Base-by-base conservation (phyloP, 768 basidiomycete species). In the Asterophora parasitica region DNA sequence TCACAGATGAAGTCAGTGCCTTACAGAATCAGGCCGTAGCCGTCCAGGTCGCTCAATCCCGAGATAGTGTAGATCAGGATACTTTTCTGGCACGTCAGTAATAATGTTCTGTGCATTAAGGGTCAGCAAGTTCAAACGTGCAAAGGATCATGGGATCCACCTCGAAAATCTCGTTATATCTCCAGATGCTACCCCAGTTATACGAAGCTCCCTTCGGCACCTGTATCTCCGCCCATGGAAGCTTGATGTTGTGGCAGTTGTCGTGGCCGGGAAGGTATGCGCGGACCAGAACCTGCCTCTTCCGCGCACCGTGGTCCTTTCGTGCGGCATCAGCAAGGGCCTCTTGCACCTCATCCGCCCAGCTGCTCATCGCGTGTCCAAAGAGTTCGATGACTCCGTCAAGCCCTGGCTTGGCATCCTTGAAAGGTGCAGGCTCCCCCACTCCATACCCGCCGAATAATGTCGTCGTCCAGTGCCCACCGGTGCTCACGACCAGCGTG, bases 211-310 rank as follows among this genome's bases (percentile, higher is more conserved):
- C 70, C 32, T 53, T 49, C 48, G 69, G 75, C 2, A 74, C 73
- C 50, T 66, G 53, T 15, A 79, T 68, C 50, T 68, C 65, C 30
- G 47, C 58, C 74, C 73, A 77, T n/a, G 81, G 79, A 50, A 68
- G 48, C 16, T 63, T 61, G 43, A 60, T 53, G n/a, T 70, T 53
- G 52, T 80, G 82, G 51, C 84, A 85, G 46, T 81, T 71, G 49
- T 85, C 82, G 53, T 85, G 81, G 3, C 84, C 84, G 2, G 81
- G 78, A 4, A 81, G 58, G 53, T 85, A 85, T 7, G 82, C 74
- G 23, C 84, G 61, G 7, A 81, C 75, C 7, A 86, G 61, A 7
- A 79, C 79, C 55, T 77, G 74, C 48, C 64, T 61, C 57, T 61
- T 65, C 40, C 54, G 48, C 38, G 44, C 42, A 7, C 51, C 56